Evolutionary conservation across 768 basidiomycete genomes (phyloP).

Genomic region (Mrakia blollopis): DNA sequence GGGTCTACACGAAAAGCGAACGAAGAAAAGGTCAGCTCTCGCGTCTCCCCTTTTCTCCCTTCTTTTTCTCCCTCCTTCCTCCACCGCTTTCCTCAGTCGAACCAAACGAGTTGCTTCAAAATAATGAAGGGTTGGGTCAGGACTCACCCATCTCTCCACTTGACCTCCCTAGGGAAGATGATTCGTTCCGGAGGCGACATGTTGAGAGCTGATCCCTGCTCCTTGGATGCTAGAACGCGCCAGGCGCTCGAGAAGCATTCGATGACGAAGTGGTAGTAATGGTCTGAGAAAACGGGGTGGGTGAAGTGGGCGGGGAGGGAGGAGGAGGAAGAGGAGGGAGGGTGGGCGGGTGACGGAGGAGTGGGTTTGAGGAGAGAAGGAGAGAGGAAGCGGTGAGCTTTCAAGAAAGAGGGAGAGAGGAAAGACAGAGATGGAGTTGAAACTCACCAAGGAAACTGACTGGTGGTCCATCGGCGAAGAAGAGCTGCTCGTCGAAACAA

Average conservation of each 20-base stretch:
- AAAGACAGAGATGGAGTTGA: not conserved
- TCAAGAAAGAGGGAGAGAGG: not conserved
- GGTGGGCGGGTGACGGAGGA: constrained; percentile 1
- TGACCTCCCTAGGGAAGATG: constrained; percentile 20
- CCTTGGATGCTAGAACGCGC: constrained; percentile 14
- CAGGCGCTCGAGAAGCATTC: constrained; percentile 28
- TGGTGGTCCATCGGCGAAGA: constrained; percentile 28
- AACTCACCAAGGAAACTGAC: constrained; percentile 22
- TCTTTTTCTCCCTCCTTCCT: not conserved
- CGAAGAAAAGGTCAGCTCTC: not conserved
- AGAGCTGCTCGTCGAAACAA: not conserved
- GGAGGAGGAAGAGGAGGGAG: not conserved
- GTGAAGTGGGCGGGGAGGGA: not conserved
- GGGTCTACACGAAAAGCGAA: not conserved
- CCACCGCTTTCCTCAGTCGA: not conserved
- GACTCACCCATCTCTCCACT: constrained; percentile 27
- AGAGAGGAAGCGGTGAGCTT: not conserved
- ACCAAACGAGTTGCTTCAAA: too few relatives aligned
- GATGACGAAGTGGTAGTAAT: constrained; percentile 24
- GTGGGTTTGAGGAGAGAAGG: not conserved
- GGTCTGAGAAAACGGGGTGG: too few relatives aligned
- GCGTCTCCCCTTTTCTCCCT: not conserved
- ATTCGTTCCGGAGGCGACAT: constrained; percentile 21
- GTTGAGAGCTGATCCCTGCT: not conserved
- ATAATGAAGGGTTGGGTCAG: too few relatives aligned